Evolutionary conservation across 2,329 filamentous ascomycete genomes (phyloP), one percentile per base, ranked within the genome.

Genomic region (Xylaria sp.): DNA sequence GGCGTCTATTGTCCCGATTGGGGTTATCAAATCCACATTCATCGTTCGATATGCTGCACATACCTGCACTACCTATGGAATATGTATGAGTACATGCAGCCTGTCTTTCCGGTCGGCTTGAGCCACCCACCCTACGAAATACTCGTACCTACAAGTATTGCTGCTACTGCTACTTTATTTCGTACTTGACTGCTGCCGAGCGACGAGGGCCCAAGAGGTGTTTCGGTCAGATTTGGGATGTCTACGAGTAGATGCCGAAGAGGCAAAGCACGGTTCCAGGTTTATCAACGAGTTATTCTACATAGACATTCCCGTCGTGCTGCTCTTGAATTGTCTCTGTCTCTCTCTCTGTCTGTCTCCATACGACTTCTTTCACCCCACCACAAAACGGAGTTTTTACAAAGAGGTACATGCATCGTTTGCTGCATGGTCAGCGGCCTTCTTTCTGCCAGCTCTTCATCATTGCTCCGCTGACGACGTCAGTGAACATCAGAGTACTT

Each of bases 181-280:
- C 16, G 16, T 16, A 16, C 16, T 16, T 16, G 16, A 64, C 59
- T 46, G 5, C 42, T 13, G 10, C 48, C 39, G 47, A 50, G 53
- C 23, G 23, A 30, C 23, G 23, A 30, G 59, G 8, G 53, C 52
- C 53, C 42, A 59, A 49, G 53, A 55, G 49, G 62, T 68, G 68
- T 70, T 67, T 69, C 66, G 67, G 67, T 69, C 66, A 68, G 68
- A 70, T 70, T 67, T 70, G 65, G 67, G 11, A 9, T 39, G 8
- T 9, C 16, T 16, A 16, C 16, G 16, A 16, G 2, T 61, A 69
- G 67, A 68, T 66, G 65, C 67, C 67, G 42, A 46, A 68, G 42
- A 46, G 42, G 42, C 42, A 46, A 46, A 46, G 42, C 13, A 46
- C 37, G 37, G 37, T 30, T 30, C 23, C 23, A 30, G 2, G 2